These are phyloP conservation scores for Metrosideros polymorpha DNA, from an alignment of 441 rosid species.

Conservation along the genomic window DNA sequence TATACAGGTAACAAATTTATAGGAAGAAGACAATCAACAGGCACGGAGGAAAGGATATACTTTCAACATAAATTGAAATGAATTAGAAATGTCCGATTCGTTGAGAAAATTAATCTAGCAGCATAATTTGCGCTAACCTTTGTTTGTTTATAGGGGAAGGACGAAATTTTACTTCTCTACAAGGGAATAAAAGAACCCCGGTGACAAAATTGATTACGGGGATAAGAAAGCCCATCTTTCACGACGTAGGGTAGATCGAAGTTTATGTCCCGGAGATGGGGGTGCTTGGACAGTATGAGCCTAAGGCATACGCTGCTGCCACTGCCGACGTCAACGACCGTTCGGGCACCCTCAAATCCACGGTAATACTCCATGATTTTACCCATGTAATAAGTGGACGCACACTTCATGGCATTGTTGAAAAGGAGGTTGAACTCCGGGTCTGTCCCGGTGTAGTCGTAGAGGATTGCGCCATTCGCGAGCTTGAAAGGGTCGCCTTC, in stretches of 20 bases:
- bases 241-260: conserved; percentile 7
- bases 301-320: not conserved
- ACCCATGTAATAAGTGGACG: not conserved
- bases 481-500: not conserved
- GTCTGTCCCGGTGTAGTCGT: not conserved
- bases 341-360: not conserved
- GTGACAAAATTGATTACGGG: not conserved
- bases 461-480: not conserved
- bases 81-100: not conserved
- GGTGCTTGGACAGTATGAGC: not conserved
- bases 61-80: not conserved
- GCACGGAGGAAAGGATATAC: not conserved
- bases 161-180: not conserved
- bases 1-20: not conserved
- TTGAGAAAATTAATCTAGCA: not conserved
- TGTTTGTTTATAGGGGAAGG: not conserved
- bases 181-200: not conserved
- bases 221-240: not conserved
- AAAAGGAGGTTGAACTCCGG: not conserved
- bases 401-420: not conserved
- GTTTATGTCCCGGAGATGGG: conserved; percentile 2
- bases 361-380: not conserved
- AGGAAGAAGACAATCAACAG: not conserved
- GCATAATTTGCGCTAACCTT: not conserved
- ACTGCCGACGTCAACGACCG: not conserved